Conservation (phyloP, 352 stramenopile genomes). For the Globisporangium apiculatum region DNA sequence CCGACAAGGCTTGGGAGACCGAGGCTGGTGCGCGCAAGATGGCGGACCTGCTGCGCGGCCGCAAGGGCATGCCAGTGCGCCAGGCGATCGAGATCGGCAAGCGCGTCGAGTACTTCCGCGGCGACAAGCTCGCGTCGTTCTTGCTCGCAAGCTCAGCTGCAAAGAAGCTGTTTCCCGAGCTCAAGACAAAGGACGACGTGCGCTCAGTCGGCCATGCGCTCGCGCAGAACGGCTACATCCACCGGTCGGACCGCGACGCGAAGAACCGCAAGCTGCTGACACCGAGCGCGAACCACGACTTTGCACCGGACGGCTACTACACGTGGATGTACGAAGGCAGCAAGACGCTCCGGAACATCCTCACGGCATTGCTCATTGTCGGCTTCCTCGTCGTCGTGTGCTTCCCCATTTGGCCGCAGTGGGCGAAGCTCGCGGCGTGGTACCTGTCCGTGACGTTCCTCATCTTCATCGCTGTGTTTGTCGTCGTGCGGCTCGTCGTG, state of each 20-base stretch:
- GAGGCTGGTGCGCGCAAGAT: slow-evolving; percentile 74
- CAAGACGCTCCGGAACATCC: slow-evolving; percentile 96
- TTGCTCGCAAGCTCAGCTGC: slow-evolving; percentile 64
- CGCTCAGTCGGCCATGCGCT: slow-evolving; percentile 66
- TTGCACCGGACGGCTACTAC: slow-evolving; percentile 95
- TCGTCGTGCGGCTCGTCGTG: slow-evolving; percentile 91
- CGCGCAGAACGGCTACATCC: slow-evolving; percentile 78
- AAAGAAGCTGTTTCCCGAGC: slow-evolving; percentile 82
- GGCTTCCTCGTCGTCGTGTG: slow-evolving; percentile 96
- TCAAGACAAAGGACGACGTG: slow-evolving; percentile 74
- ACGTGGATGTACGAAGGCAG: slow-evolving; percentile 99
- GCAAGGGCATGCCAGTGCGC: slow-evolving; percentile 83
- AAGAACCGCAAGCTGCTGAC: slow-evolving; percentile 87
- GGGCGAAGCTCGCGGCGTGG: slow-evolving; percentile 97
- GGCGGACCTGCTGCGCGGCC: slow-evolving; percentile 73
- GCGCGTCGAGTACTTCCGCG: slow-evolving; percentile 90
- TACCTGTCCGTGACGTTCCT: slow-evolving; percentile 98
- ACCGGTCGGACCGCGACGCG: slow-evolving; percentile 78
- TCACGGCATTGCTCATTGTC: slow-evolving; percentile 96
- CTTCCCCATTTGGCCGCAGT: slow-evolving; percentile 99
- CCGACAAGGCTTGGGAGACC: slow-evolving; percentile 62
- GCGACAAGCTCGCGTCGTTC: slow-evolving; percentile 86
- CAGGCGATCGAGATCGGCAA: slow-evolving; percentile 88
- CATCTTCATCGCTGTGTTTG: slow-evolving; percentile 97
- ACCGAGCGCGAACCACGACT: slow-evolving; percentile 84